Evolutionary conservation across 257 asterid genomes (phyloP).

Genomic region (Asclepias syriaca): DNA sequence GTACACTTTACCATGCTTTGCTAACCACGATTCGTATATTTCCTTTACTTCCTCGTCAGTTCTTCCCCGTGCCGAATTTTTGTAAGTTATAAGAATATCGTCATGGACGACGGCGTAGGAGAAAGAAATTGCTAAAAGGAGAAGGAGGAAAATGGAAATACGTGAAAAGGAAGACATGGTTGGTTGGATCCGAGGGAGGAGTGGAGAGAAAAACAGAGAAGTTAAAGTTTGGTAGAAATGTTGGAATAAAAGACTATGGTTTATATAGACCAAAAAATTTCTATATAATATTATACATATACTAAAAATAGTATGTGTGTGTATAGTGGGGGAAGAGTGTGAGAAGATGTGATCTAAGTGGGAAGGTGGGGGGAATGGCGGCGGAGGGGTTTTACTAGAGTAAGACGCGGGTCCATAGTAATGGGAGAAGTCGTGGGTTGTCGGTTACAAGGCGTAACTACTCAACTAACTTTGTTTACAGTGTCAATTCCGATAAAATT

Average conservation of each 20-base stretch:
- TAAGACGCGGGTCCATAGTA: neutral
- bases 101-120: conserved; percentile 22
- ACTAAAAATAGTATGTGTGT: no score
- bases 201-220: neutral
- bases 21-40: conserved; percentile 53
- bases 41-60: conserved; percentile 37
- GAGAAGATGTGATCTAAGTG: no score
- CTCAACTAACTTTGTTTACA: conserved; percentile 5
- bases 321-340: no score
- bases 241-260: neutral
- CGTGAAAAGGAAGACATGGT: conserved; percentile 45
- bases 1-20: conserved; percentile 55
- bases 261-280: conserved; percentile 4
- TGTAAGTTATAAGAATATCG: conserved; percentile 5
- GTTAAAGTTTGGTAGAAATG: neutral
- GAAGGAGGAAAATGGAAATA: conserved; percentile 26
- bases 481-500: no score
- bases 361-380: no score
- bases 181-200: conserved; percentile 34
- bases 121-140: conserved; percentile 25
- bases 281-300: no score
- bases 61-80: conserved; percentile 3
- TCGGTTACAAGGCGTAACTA: conserved; percentile 6
- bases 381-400: no score
- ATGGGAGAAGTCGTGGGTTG: neutral